phyloP scores from a whole-genome alignment of 148 eudicot species.

The Pouteria glomerata region DNA sequence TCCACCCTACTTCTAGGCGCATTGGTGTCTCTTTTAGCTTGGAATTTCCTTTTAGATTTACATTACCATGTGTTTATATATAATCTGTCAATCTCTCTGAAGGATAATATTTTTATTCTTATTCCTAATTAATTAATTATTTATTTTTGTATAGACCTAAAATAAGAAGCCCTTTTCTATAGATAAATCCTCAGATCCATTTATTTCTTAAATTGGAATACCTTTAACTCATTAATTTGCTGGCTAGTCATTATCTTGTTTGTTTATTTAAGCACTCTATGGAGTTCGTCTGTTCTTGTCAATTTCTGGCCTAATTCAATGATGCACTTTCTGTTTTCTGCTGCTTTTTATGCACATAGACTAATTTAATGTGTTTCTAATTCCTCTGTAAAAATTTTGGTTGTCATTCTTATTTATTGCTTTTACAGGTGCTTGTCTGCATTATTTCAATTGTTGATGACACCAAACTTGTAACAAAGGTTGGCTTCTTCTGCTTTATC shows the following conservation, averaged over 20 bases:
- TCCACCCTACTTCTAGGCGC: neutral
- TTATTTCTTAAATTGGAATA: too few species aligned
- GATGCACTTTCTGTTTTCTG: conserved; percentile 4
- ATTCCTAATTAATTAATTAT: neutral
- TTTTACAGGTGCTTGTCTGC: conserved; percentile 73
- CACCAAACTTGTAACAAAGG: conserved; percentile 84
- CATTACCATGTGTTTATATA: neutral
- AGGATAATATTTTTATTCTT: neutral
- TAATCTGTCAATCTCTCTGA: neutral
- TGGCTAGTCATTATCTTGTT: neutral
- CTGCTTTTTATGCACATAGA: neutral
- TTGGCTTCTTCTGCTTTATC: conserved; percentile 17
- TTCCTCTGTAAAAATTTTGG: neutral
- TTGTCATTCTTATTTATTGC: neutral
- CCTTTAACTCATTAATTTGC: neutral
- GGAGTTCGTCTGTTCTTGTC: neutral
- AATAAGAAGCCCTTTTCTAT: neutral
- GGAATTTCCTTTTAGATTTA: neutral
- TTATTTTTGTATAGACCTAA: neutral
- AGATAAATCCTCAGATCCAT: too few species aligned
- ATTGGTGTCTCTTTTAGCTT: neutral
- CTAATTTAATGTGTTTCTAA: neutral
- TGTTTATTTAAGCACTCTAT: neutral
- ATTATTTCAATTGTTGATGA: conserved; percentile 83
- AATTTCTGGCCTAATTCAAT: neutral